Conservation (phyloP, 257 asterid genomes). For the Ehretia macrophylla region DNA sequence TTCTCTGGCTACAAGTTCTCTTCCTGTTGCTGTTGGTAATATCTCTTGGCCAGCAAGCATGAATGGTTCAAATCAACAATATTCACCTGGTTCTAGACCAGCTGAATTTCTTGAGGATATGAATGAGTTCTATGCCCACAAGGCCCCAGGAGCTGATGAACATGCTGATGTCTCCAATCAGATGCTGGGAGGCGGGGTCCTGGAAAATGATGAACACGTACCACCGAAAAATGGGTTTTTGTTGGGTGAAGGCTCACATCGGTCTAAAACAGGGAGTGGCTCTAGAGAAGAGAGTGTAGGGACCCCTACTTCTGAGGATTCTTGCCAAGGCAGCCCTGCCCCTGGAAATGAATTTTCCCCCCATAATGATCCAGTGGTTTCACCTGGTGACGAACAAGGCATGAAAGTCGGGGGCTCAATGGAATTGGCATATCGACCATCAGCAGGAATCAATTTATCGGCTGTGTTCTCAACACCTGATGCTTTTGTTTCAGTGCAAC, state of each 20-base stretch:
- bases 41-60: constrained; percentile 60
- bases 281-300: constrained; percentile 81
- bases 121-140: constrained; percentile 26
- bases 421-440: constrained; percentile 29
- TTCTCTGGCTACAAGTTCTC: constrained; percentile 55
- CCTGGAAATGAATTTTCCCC: constrained; percentile 43
- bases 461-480: constrained; percentile 34
- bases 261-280: constrained; percentile 58
- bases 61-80: constrained; percentile 39
- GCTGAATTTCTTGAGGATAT: constrained; percentile 48
- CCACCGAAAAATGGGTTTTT: constrained; percentile 15
- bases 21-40: constrained; percentile 66
- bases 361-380: constrained; percentile 36
- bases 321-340: constrained; percentile 66
- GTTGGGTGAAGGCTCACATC: constrained; percentile 36
- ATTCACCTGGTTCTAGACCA: constrained; percentile 39
- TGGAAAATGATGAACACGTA: constrained; percentile 20
- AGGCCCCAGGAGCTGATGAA: constrained; percentile 30
- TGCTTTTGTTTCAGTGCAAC: constrained; percentile 25
- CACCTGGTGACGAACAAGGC: constrained; percentile 37
- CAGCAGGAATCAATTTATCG: constrained; percentile 36
- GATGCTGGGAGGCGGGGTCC: constrained; percentile 20
- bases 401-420: constrained; percentile 27
- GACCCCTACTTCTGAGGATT: constrained; percentile 78
- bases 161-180: constrained; percentile 34